Evolutionary conservation across 345 rosid genomes (phyloP), one percentile per base, ranked within the genome.

Genomic region (Turritis glabra): DNA sequence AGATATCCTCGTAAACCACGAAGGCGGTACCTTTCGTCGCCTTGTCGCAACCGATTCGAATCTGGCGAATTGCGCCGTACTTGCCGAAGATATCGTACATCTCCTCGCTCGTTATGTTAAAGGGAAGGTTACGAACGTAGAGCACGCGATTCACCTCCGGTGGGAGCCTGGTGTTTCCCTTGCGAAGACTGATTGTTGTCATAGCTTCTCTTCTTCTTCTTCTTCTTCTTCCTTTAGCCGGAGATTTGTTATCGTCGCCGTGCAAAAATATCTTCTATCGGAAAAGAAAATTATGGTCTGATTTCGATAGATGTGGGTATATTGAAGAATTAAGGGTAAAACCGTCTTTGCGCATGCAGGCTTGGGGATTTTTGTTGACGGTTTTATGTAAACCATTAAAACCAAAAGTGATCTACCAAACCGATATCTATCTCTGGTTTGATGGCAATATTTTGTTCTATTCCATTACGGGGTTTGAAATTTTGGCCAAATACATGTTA

Each of bases 61-160:
- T 92, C 89, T 95, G 99, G 19, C 97, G 96, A 30, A 95, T 95
- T 56, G 94, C 96, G 0, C 98, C 99, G 83, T 90, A 95, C 75
- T 95, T 95, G 30, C 98, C 97, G 83, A 95, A 95, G 56, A 95
- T 95, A 66, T 95, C 99, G 87, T 95, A 95, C 96, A 92, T 95
- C 96, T 95, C 99, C 83, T 95, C 97, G 84, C 97, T 89, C 51
- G 99, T 87, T 61, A 90, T 95, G 85, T 95, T 95, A 83, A 95
- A 95, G 0, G 99, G 99, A n/a, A 95, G 91, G 82, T 95, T 95
- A 4, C 99, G 88, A 9, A 92, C 98, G 85, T 95, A 95, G 11
- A 95, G 91, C 25, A 89, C 96, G 5, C 99, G 84, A 64, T 95
- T 92, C 6, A 95, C 99, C 78, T 95, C 99, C 14, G 98, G 98